Base-by-base conservation (phyloP, 73 alveolate genomes). In the Paramecium caudatum region DNA sequence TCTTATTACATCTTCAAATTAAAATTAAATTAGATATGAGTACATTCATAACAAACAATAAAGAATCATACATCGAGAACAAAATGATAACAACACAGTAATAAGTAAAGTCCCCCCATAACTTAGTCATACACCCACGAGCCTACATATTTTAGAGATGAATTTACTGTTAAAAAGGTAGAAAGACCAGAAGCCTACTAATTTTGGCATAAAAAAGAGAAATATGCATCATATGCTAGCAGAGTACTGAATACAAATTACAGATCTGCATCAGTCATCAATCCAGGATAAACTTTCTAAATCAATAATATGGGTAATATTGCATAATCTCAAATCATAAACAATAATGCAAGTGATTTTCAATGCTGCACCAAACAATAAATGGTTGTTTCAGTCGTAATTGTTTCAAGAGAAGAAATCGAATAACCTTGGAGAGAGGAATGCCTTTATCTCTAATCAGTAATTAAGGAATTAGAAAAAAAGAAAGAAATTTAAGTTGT, bases 191-290 rank as follows among this genome's bases (percentile, higher is more conserved):
- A 65, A 36, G 83, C 83, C 17, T 65, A 65, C 15, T 3, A 65
- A 65, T 65, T 65, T 36, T 65, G 83, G 83, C 83, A 65, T 13
- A 65, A 65, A 36, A 65, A 65, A 21, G 83, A 65, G 49, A 65
- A 65, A 36, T 65, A 65, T 65, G 39, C 19, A 32, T 33, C 50
- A 1, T 65, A 65, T 65, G 83, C 83, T 0, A 65, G 83, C 17
- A 30, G 83, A 33, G 83, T 65, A 4, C 16, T 65, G 5, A 30
- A 65, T 65, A 65, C 83, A 65, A 65, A 65, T 65, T 65, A 65
- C 34, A 33, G 83, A 65, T 30, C 83, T 2, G 27, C 33, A 25
- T 33, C 83, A 32, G 45, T 55, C 10, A 55, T 55, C 23, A 55
- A 55, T 55, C 47, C 83, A 8, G 83, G 83, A 32, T 9, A 65